Conservation (phyloP, 108 stramenopile species). For the Cyclostephanos tholiformis region DNA sequence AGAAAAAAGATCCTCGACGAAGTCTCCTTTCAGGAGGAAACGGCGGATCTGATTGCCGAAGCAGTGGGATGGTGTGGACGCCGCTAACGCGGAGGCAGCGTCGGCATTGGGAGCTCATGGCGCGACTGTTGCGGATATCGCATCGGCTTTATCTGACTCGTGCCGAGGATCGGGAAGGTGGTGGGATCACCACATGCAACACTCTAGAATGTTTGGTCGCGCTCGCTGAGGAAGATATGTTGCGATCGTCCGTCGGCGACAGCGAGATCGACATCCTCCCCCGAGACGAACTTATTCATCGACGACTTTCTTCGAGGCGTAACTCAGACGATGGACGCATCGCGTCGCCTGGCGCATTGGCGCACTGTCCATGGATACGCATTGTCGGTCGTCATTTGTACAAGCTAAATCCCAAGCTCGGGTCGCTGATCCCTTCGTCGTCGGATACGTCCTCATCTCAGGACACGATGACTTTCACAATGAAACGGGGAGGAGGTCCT, state of each 20-base stretch:
- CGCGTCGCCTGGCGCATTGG: slow-evolving; percentile 32
- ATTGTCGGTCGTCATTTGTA: slow-evolving; percentile 46
- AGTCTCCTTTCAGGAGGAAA: slow-evolving; percentile 15
- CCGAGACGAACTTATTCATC: not conserved
- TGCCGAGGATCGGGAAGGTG: slow-evolving; percentile 44
- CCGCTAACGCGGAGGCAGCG: slow-evolving; percentile 58
- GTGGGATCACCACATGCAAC: slow-evolving; percentile 17
- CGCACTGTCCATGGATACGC: slow-evolving; percentile 38
- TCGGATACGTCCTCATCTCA: slow-evolving; percentile 14
- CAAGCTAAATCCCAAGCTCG: slow-evolving; percentile 46
- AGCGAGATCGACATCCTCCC: slow-evolving; percentile 31
- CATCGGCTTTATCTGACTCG: slow-evolving; percentile 66
- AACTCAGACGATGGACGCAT: slow-evolving; percentile 9
- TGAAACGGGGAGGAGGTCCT: not conserved
- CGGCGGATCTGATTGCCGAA: slow-evolving; percentile 17
- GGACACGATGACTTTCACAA: not conserved
- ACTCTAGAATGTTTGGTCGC: slow-evolving; percentile 30
- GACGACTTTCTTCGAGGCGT: not conserved
- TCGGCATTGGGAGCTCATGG: slow-evolving; percentile 68
- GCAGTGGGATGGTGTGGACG: slow-evolving; percentile 39
- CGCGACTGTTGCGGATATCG: slow-evolving; percentile 62
- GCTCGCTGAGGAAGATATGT: slow-evolving; percentile 21
- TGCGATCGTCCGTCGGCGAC: slow-evolving; percentile 27
- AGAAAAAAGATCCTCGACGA: slow-evolving; percentile 16
- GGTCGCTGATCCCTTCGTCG: not conserved